Evolutionary conservation across 805 yeast species (phyloP), one percentile per base, ranked within the genome.

Genomic region (Candida peoriensis): DNA sequence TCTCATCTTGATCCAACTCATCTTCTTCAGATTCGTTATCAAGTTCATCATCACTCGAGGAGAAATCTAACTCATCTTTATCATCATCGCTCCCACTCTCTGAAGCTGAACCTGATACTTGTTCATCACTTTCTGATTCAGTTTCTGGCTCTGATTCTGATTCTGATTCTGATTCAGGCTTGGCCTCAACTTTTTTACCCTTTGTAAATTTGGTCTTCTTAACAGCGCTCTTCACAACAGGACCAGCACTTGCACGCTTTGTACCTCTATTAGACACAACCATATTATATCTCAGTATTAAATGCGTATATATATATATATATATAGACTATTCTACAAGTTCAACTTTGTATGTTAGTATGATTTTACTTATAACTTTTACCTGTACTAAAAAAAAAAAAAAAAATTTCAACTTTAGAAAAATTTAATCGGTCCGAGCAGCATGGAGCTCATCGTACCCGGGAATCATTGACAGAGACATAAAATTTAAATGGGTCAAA

Each of bases 81-180:
- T 51, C 55, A 20, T 39, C 47, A 20, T 42, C 44, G 6, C 46
- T 27, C 19, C 43, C 48, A 25, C 50, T 56, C 12, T 38, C 48
- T 17, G 45, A 41, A 18, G 40, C 36, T 22, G 32, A 22, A 11
- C 22, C 32, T 17, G 19, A 25, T 25, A 22, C 30, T 13, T 32
- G 19, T 13, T 43, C 42, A 22, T 42, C 46, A n/a, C 33, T 38
- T 29, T 34, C 33, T 18, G 26, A 40, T 32, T 23, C 23, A 21
- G 23, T 33, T 28, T 34, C 42, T 19, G 25, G 29, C 19, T 39
- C 52, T 26, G 46, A 39, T 17, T 48, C 54, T 19, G 47, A 50
- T 21, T 57, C 61, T 23, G 56, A 55, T 30, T 58, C 55, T 8
- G 65, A 54, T 36, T 55, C 60, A 31, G 54, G 54, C 17, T 26